phyloP scores from a whole-genome alignment of 192 early-diverging fungal genomes.

The Gonapodya sp. region DNA sequence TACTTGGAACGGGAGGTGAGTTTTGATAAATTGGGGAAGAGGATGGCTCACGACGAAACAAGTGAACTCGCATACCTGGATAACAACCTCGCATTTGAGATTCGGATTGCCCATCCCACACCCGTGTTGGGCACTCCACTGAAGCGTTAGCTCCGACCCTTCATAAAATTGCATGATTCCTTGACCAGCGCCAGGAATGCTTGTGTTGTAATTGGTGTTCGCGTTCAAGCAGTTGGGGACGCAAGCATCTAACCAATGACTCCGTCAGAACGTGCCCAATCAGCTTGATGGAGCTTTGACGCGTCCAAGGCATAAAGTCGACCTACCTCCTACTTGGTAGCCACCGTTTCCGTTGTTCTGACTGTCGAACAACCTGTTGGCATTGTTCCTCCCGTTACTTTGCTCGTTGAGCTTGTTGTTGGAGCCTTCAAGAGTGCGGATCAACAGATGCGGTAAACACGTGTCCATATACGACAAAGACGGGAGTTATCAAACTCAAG shows the following conservation, averaged over 20 bases:
- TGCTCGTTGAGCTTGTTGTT: constrained; percentile 31
- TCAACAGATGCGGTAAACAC: background rate
- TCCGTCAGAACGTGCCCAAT: too few relatives aligned
- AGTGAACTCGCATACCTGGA: constrained; percentile 14
- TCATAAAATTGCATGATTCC: constrained; percentile 27
- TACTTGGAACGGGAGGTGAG: constrained; percentile 14
- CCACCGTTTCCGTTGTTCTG: constrained; percentile 30
- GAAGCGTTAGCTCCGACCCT: constrained; percentile 19
- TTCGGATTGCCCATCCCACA: constrained; percentile 16
- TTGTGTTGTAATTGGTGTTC: constrained; percentile 18
- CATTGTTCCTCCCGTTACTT: constrained; percentile 21
- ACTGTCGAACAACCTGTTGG: constrained; percentile 25
- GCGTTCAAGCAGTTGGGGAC: constrained; percentile 15
- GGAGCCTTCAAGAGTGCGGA: constrained; percentile 20
- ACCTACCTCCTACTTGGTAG: constrained; percentile 21
- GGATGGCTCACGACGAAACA: background rate
- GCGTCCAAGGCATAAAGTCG: background rate
- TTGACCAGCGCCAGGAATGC: constrained; percentile 16
- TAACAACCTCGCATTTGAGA: constrained; percentile 20
- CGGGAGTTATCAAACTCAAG: background rate
- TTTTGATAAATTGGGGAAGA: background rate
- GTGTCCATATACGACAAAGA: background rate
- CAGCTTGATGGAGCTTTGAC: too few relatives aligned
- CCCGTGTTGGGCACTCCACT: constrained; percentile 28
- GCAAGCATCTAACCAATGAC: constrained; percentile 13